These are phyloP conservation scores for Arachis monticola DNA, from an alignment of 331 rosid species.

Conservation along the genomic window DNA sequence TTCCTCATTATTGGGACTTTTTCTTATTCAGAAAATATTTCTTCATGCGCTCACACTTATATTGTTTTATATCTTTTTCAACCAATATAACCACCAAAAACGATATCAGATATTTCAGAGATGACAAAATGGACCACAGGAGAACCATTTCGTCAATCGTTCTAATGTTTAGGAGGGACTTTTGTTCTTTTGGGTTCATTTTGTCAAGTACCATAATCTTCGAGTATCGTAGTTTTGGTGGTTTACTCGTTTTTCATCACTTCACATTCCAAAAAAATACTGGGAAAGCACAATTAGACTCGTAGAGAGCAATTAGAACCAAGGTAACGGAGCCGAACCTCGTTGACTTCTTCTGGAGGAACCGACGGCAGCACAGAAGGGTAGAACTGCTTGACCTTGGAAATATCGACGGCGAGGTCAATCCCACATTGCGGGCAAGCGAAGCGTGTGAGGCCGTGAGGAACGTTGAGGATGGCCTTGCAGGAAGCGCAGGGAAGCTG, in stretches of 20 bases:
- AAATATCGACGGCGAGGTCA: constrained; percentile 53
- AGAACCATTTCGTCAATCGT: background rate
- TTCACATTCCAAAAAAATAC: background rate
- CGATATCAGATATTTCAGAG: no score
- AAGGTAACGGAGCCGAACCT: constrained; percentile 40
- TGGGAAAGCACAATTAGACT: background rate
- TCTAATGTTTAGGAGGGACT: no score
- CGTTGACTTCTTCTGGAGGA: constrained; percentile 50
- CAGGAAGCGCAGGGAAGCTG: constrained; percentile 55
- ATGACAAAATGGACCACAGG: no score
- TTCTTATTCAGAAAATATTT: no score
- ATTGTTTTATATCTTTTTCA: no score
- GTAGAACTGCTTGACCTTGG: constrained; percentile 45
- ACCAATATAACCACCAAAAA: no score
- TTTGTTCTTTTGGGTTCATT: no score
- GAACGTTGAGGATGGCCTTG: constrained; percentile 54
- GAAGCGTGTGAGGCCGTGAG: constrained; percentile 49
- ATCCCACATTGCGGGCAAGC: constrained; percentile 46
- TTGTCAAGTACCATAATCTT: background rate
- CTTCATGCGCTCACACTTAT: no score
- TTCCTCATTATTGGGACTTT: no score
- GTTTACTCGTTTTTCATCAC: background rate
- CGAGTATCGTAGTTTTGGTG: background rate
- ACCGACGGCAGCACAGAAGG: constrained; percentile 3
- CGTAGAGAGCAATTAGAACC: background rate